A percentile compares a stretch with the other conserved stretches of the same genome.
phyloP scores from a whole-genome alignment of 768 basidiomycete genomes.

The Coprinopsis strossmayeri region DNA sequence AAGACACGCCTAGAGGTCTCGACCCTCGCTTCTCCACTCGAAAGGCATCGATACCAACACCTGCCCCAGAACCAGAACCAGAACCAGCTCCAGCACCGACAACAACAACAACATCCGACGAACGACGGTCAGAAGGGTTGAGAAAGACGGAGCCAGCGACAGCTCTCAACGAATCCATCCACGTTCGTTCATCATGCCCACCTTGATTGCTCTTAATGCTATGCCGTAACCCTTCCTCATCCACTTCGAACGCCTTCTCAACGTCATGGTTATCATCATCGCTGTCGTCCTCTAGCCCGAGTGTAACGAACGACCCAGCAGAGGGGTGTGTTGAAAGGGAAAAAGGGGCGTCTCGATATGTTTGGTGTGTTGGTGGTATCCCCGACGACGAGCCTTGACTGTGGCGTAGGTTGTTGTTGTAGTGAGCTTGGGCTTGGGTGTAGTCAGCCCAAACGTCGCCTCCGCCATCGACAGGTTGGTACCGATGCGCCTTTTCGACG shows the following conservation, averaged over 20 bases:
- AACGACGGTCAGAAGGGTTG: neutral
- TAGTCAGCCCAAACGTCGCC: too few relatives aligned
- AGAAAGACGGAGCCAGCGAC: constrained; percentile 9
- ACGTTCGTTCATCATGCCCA: constrained; percentile 5
- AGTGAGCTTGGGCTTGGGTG: too few relatives aligned
- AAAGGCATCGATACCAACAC: neutral
- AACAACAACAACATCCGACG: constrained; percentile 6
- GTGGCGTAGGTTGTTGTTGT: too few relatives aligned
- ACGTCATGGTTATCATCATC: neutral
- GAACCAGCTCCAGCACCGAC: too few relatives aligned
- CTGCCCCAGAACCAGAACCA: neutral
- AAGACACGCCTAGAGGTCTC: constrained; percentile 12
- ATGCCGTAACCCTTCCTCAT: neutral
- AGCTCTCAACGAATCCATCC: constrained; percentile 14
- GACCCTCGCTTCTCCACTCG: neutral
- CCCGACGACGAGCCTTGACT: too few relatives aligned
- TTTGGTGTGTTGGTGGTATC: too few relatives aligned
- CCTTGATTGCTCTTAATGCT: neutral
- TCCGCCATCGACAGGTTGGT: neutral
- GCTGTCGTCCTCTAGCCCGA: too few relatives aligned
- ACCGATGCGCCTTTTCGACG: neutral
- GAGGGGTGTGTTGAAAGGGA: too few relatives aligned
- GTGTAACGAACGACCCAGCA: too few relatives aligned
- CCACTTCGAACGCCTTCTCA: neutral
- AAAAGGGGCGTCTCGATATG: too few relatives aligned